phyloP scores from a whole-genome alignment of 163 green algal genomes.

The Volvox carteri region DNA sequence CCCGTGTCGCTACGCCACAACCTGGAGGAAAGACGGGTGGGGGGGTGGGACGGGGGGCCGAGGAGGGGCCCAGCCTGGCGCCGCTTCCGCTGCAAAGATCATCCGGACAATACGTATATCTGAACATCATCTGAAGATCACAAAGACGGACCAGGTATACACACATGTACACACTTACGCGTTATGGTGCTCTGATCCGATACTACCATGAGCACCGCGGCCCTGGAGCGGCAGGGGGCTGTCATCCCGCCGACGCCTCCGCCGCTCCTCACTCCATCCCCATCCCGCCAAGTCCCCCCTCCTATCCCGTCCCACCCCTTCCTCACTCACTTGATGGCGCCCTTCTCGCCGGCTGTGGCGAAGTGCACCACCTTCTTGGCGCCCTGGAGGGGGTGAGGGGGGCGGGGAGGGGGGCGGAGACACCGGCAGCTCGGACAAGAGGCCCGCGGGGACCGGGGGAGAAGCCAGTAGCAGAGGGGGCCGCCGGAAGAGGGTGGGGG shows the following conservation, averaged over 20 bases:
- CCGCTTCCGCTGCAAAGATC: no score
- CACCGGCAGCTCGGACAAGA: background rate
- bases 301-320: background rate
- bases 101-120: no score
- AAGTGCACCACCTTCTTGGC: conserved; percentile 71
- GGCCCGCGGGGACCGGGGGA: no score
- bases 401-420: background rate
- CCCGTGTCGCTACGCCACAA: conserved; percentile 70
- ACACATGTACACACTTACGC: conserved; percentile 27
- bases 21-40: background rate
- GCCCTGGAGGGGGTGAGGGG: background rate
- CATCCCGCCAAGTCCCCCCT: background rate
- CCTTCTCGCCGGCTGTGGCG: conserved; percentile 85
- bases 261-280: no score
- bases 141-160: no score
- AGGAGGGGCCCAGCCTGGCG: no score
- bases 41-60: background rate
- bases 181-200: background rate
- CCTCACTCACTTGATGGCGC: conserved; percentile 64
- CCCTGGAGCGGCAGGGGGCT: no score
- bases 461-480: no score
- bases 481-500: no score
- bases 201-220: background rate
- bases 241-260: no score
- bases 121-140: no score